A percentile compares a stretch with the other conserved stretches of the same genome.
These are phyloP conservation scores for Periglandula ipomoeae DNA, from an alignment of 2,329 filamentous ascomycete genomes.

Conservation along the genomic window DNA sequence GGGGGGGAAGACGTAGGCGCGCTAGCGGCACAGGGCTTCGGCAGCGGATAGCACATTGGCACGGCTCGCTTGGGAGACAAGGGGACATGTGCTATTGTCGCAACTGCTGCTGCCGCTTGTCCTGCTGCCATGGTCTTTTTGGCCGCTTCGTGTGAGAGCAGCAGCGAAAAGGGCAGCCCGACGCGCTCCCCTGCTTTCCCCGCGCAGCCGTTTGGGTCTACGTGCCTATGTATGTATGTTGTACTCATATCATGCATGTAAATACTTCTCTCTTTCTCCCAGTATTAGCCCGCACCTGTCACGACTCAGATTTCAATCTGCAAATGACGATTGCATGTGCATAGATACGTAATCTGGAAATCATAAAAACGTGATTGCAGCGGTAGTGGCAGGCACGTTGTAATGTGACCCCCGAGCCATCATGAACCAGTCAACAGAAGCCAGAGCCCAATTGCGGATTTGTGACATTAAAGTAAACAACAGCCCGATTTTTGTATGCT, in stretches of 20 bases:
- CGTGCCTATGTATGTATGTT: background rate
- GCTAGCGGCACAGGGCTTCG: background rate
- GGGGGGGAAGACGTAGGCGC: background rate
- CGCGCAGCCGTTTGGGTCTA: background rate
- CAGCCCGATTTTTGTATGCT: background rate
- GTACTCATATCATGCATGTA: background rate
- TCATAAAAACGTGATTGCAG: background rate
- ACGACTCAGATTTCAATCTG: too few species aligned
- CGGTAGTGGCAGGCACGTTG: too few species aligned
- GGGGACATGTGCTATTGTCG: background rate
- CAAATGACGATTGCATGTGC: too few species aligned
- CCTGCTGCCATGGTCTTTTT: background rate
- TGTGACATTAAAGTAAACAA: background rate
- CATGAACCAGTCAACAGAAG: too few species aligned
- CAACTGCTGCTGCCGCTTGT: background rate
- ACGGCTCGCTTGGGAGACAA: background rate
- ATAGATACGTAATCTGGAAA: background rate
- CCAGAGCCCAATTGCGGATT: too few species aligned
- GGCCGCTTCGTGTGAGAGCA: background rate
- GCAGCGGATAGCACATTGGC: background rate
- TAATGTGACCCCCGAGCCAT: too few species aligned
- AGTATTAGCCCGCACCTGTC: too few species aligned
- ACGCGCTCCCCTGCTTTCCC: background rate
- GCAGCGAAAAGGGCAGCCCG: background rate
- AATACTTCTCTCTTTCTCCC: background rate